Conservation (phyloP, 306 rosid genomes). For the Acacia crassicarpa region DNA sequence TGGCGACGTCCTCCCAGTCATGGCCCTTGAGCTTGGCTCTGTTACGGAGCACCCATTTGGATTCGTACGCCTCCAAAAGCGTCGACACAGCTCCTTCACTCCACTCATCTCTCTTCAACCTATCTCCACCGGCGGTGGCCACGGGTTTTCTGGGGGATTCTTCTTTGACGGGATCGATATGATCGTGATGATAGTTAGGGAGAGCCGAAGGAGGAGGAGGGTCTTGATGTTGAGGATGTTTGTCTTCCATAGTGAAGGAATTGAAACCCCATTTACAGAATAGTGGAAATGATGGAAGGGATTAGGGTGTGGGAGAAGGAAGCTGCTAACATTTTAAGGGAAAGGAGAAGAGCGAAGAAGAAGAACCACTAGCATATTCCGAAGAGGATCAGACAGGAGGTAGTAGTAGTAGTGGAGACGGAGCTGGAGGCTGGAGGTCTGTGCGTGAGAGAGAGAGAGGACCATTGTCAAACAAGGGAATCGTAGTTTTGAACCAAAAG, state of each 20-base stretch:
- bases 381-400: neutral
- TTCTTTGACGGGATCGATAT: constrained; percentile 16
- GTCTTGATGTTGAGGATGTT: constrained; percentile 37
- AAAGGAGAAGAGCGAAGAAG: constrained; percentile 2
- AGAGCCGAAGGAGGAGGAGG: neutral
- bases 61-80: constrained; percentile 84
- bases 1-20: constrained; percentile 95
- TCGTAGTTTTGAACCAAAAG: neutral
- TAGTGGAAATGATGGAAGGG: too few relatives aligned
- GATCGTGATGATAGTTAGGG: neutral
- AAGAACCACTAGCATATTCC: constrained; percentile 65
- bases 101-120: constrained; percentile 95
- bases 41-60: constrained; percentile 85
- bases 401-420: constrained; percentile 20
- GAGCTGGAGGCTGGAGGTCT: neutral
- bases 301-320: neutral
- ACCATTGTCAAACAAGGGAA: constrained; percentile 62
- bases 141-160: constrained; percentile 56
- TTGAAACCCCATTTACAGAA: constrained; percentile 33
- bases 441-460: neutral
- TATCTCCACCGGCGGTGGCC: constrained; percentile 32
- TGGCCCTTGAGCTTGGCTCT: constrained; percentile 94
- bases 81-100: constrained; percentile 94
- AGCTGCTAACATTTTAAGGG: constrained; percentile 62
- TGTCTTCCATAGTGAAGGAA: constrained; percentile 61